A percentile compares a stretch with the other conserved stretches of the same genome.
These are phyloP conservation scores for Dothideomycetes sp. DNA, from an alignment of 2,329 filamentous ascomycete species.

Conservation along the genomic window DNA sequence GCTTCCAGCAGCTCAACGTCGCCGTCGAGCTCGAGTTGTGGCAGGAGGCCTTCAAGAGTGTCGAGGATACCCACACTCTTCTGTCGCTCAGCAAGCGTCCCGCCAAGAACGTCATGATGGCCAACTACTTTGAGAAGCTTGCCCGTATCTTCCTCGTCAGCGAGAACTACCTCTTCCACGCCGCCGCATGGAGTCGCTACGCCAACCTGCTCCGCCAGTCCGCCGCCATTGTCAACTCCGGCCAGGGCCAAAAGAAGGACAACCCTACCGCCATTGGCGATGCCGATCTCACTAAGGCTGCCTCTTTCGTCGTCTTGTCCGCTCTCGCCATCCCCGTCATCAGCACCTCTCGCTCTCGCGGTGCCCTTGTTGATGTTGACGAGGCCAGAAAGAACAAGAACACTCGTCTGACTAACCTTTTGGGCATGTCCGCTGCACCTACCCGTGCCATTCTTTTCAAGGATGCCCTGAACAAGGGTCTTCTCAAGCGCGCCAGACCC, in stretches of 20 bases:
- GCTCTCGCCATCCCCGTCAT: conserved; percentile 98
- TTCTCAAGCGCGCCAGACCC: conserved; percentile 82
- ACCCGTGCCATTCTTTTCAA: conserved; percentile 89
- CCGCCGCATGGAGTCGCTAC: conserved; percentile 93
- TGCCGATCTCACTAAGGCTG: conserved; percentile 83
- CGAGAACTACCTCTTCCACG: conserved; percentile 99
- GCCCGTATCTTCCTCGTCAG: conserved; percentile 97
- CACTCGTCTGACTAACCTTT: conserved; percentile 85
- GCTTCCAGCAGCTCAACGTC: conserved; percentile 97
- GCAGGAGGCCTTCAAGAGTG: conserved; percentile 98
- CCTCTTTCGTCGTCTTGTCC: conserved; percentile 90
- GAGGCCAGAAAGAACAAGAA: conserved; percentile 99
- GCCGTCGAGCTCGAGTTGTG: conserved; percentile 95
- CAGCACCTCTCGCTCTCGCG: conserved; percentile 91
- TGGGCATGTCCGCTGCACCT: conserved; percentile 84
- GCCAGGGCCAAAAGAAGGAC: conserved; percentile 85
- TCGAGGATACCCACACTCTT: conserved; percentile 97
- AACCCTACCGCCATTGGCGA: conserved; percentile 77
- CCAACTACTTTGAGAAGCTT: conserved; percentile 99
- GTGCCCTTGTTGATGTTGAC: conserved; percentile 92
- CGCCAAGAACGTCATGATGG: conserved; percentile 99
- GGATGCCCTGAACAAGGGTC: conserved; percentile 87
- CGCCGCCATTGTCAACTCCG: conserved; percentile 68
- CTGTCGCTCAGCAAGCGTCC: conserved; percentile 96
- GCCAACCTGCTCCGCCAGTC: conserved; percentile 94